Conservation (phyloP, 345 rosid species). For the Rhodomyrtus tomentosa region DNA sequence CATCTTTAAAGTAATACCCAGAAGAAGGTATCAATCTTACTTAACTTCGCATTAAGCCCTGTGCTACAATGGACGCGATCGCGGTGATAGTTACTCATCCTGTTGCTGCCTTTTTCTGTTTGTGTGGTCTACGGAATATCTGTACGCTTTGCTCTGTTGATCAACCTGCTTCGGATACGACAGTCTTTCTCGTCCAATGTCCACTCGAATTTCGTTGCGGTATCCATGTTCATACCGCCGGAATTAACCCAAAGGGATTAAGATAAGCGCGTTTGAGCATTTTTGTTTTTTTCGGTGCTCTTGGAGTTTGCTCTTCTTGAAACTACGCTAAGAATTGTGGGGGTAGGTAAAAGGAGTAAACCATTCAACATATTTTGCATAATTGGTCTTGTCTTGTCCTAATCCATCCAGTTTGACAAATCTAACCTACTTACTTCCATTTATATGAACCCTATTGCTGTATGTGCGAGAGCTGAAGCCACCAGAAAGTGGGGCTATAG, state of each 20-base stretch:
- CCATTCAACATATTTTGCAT: not conserved
- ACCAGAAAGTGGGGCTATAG: not conserved
- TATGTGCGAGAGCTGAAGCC: not conserved
- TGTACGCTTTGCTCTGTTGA: not conserved
- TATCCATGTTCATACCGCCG: not conserved
- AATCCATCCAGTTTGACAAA: not conserved
- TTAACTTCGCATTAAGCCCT: not conserved
- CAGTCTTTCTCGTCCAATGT: not conserved
- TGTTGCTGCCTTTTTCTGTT: not conserved
- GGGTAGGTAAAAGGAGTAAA: not conserved
- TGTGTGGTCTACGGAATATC: not conserved
- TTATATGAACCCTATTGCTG: not conserved
- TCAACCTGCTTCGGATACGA: not conserved
- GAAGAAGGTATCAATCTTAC: not conserved
- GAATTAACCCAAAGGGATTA: not conserved
- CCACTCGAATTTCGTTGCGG: not conserved
- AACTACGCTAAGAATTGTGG: not conserved
- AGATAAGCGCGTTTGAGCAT: not conserved
- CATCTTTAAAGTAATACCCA: not conserved
- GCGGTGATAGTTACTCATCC: not conserved
- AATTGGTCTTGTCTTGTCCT: not conserved
- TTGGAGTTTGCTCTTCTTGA: not conserved
- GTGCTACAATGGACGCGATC: not conserved
- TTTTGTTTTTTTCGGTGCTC: not conserved
- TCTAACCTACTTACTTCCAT: not conserved